Evolutionary conservation across 805 yeast genomes (phyloP), one percentile per base, ranked within the genome.

Genomic region (Sugiyamaella mastotermitis): DNA sequence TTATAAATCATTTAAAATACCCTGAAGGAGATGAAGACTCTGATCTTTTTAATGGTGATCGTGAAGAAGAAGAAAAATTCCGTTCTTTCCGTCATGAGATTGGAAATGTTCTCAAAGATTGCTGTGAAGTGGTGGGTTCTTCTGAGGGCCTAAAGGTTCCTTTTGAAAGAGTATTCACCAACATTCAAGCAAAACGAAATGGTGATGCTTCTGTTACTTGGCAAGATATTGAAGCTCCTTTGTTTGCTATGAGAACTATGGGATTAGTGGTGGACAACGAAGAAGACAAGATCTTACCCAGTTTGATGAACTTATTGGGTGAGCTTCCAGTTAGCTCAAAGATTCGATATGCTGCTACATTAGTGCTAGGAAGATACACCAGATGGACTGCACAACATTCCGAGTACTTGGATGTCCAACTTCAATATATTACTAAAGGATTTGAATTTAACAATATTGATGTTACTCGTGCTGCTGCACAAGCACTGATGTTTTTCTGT

Each of bases 31-130:
- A 58, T 25, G 57, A 60, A n/a, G 54, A 51, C 9, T 51, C 14
- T 13, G 71, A 67, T 35, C 55, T 78, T 14, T 90, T 90, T 51
- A 69, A 70, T 18, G 71, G 72, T 31, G 86, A 83, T 52, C 70
- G 67, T 48, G 96, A 86, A 56, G 82, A 76, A 39, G 95, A 87
- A 55, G 98, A 94, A 55, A 84, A 86, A 59, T 92, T 92, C 58
- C 79, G 84, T 53, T 94, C 86, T 42, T 92, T 90, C 62, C 72
- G 99, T 53, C 92, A 92, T 61, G 95, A 86, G 40, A 84, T 92
- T 83, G 97, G 97, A 26, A 97, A 92, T 58, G 95, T 90, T n/a
- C 65, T 92, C 45, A 94, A 94, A 56, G 95, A 87, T 56, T 87
- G 97, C 65, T 84, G 97, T 50, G 83, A 84, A 1, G 90, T 92